These are phyloP conservation scores for Gastrolobium villosum DNA, from an alignment of 306 rosid genomes.

Conservation along the genomic window DNA sequence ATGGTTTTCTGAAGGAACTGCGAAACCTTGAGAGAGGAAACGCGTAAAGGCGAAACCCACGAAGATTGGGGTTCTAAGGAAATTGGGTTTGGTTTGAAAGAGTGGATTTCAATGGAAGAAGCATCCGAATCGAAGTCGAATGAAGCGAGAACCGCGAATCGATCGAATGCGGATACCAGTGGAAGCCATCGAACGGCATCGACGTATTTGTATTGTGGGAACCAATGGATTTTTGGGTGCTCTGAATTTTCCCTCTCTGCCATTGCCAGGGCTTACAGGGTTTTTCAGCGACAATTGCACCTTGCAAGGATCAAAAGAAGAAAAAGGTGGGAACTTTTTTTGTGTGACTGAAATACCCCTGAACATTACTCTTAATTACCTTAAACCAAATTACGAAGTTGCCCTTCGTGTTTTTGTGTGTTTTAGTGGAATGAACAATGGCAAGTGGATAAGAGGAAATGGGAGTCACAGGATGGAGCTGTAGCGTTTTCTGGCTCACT, in stretches of 20 bases:
- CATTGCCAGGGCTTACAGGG: conserved; percentile 62
- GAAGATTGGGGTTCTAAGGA: conserved; percentile 61
- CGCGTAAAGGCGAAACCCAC: conserved; percentile 67
- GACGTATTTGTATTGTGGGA: conserved; percentile 75
- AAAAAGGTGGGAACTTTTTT: neutral
- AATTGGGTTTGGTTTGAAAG: conserved; percentile 53
- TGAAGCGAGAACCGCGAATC: conserved; percentile 71
- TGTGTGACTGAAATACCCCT: conserved; percentile 36
- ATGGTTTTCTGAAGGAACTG: conserved; percentile 65
- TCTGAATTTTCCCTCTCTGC: conserved; percentile 50
- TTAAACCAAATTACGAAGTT: neutral
- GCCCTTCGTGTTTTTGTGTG: neutral
- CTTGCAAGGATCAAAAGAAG: neutral
- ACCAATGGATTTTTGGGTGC: conserved; percentile 59
- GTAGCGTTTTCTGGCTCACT: conserved; percentile 42
- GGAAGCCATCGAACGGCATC: conserved; percentile 96
- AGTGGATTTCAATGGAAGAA: conserved; percentile 68
- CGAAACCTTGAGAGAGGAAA: conserved; percentile 72
- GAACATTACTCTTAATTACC: neutral
- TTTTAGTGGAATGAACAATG: neutral
- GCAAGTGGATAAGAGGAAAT: conserved; percentile 39
- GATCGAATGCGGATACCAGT: conserved; percentile 64
- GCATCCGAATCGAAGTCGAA: conserved; percentile 69
- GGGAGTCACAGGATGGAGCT: conserved; percentile 52
- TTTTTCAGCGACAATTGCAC: conserved; percentile 36